Evolutionary conservation across 106 monocot species (phyloP).

Genomic region (Apostasia ramifera): DNA sequence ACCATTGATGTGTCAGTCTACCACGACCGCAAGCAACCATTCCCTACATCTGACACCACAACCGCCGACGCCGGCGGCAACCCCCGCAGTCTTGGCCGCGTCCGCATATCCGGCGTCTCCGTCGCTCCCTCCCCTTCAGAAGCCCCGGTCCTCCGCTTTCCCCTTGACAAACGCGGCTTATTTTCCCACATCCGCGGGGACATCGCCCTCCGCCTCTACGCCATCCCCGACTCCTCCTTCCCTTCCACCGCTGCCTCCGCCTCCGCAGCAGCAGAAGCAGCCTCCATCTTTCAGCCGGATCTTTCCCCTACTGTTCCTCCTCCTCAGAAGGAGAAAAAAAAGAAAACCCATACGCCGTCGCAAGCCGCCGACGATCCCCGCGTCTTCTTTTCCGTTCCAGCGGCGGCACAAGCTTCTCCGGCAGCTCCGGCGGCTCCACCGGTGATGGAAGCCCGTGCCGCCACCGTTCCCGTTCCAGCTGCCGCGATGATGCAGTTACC

Average conservation of each 20-base stretch:
- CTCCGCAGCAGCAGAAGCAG: background rate
- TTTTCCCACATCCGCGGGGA: constrained; percentile 86
- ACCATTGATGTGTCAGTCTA: constrained; percentile 60
- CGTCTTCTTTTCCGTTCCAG: constrained; percentile 28
- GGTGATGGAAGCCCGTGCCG: background rate
- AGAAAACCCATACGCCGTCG: background rate
- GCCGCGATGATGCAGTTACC: background rate
- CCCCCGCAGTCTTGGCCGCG: constrained; percentile 71
- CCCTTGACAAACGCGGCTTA: constrained; percentile 81
- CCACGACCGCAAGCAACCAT: constrained; percentile 48
- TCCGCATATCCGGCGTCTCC: constrained; percentile 57
- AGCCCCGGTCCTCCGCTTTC: constrained; percentile 37
- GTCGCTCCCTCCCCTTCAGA: constrained; percentile 31
- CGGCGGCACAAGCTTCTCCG: constrained; percentile 2
- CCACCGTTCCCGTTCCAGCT: constrained; percentile 7
- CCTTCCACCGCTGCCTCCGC: background rate
- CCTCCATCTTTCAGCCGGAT: constrained; percentile 17
- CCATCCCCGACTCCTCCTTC: constrained; percentile 2
- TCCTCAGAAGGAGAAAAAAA: background rate
- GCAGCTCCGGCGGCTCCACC: constrained; percentile 11
- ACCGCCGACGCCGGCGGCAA: background rate
- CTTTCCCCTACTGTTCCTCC: constrained; percentile 1
- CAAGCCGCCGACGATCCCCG: constrained; percentile 2
- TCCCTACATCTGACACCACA: background rate
- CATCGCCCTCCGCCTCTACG: constrained; percentile 56